A percentile compares a stretch with the other conserved stretches of the same genome.
phyloP scores from a whole-genome alignment of 148 eudicot genomes.

The Silene uniflora region DNA sequence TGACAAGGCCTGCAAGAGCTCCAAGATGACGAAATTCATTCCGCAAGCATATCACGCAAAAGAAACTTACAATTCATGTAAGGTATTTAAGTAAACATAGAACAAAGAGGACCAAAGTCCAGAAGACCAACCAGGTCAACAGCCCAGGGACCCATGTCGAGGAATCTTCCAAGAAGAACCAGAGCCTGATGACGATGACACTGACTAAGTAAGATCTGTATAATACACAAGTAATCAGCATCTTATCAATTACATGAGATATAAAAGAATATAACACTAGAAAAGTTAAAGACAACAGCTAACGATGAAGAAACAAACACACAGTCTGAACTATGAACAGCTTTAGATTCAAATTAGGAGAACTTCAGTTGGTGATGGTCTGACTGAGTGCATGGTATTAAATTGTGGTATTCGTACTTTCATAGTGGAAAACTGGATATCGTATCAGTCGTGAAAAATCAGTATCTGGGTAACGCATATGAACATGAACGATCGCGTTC shows the following conservation, averaged over 20 bases:
- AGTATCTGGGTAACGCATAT: too few relatives aligned
- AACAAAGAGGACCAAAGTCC: background rate
- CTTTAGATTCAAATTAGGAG: too few relatives aligned
- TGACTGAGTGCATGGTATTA: too few relatives aligned
- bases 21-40: constrained; percentile 8
- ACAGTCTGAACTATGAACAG: too few relatives aligned
- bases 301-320: background rate
- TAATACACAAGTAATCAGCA: constrained; percentile 16
- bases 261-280: constrained; percentile 14
- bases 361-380: too few relatives aligned
- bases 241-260: background rate
- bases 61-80: background rate
- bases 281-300: background rate
- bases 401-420: too few relatives aligned
- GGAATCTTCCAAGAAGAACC: constrained; percentile 96
- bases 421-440: too few relatives aligned
- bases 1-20: constrained; percentile 70
- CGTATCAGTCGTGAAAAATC: too few relatives aligned
- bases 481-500: too few relatives aligned
- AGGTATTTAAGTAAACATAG: background rate
- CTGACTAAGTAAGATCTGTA: constrained; percentile 90
- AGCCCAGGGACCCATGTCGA: constrained; percentile 99
- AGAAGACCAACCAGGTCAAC: constrained; percentile 73
- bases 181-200: constrained; percentile 88
- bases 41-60: background rate